These are phyloP conservation scores for Tolypocladium sp. DNA, from an alignment of 2,329 filamentous ascomycete genomes.

Conservation along the genomic window DNA sequence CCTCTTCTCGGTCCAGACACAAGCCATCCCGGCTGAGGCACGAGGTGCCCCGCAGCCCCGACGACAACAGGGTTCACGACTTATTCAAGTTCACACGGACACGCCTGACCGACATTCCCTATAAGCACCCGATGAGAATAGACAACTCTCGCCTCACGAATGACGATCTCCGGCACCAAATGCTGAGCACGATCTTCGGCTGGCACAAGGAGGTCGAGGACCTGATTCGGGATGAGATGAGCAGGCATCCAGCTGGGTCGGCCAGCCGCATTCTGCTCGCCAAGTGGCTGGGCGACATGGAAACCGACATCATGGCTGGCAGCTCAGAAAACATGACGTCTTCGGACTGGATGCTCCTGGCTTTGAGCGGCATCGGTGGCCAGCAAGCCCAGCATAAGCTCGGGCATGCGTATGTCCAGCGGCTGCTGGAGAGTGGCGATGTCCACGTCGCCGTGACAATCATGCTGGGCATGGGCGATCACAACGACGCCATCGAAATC, in stretches of 20 bases:
- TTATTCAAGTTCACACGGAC: conserved; percentile 80
- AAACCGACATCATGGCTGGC: conserved; percentile 70
- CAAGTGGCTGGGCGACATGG: conserved; percentile 86
- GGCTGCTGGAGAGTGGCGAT: conserved; percentile 81
- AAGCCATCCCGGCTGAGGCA: conserved; percentile 66
- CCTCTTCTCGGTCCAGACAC: conserved; percentile 37
- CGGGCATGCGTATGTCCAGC: conserved; percentile 81
- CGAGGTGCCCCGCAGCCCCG: conserved; percentile 69
- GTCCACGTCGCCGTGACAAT: conserved; percentile 88
- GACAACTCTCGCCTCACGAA: conserved; percentile 56
- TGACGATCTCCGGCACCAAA: conserved; percentile 77
- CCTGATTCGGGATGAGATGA: conserved; percentile 77
- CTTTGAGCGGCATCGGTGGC: conserved; percentile 77
- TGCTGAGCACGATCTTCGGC: conserved; percentile 90
- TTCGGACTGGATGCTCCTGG: conserved; percentile 94
- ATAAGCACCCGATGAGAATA: conserved; percentile 55
- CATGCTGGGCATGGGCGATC: conserved; percentile 82
- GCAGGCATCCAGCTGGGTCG: conserved; percentile 62
- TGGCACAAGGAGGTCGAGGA: conserved; percentile 82
- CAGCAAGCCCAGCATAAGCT: conserved; percentile 76
- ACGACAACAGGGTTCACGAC: conserved; percentile 63
- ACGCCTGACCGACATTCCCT: conserved; percentile 73
- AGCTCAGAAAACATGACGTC: conserved; percentile 82
- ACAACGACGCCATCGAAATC: conserved; percentile 91
- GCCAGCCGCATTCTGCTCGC: conserved; percentile 72